Percentiles rank a stretch among this genome's conserved stretches.
These are phyloP conservation scores for Corymbia citriodora DNA, from an alignment of 441 rosid species.

Conservation along the genomic window DNA sequence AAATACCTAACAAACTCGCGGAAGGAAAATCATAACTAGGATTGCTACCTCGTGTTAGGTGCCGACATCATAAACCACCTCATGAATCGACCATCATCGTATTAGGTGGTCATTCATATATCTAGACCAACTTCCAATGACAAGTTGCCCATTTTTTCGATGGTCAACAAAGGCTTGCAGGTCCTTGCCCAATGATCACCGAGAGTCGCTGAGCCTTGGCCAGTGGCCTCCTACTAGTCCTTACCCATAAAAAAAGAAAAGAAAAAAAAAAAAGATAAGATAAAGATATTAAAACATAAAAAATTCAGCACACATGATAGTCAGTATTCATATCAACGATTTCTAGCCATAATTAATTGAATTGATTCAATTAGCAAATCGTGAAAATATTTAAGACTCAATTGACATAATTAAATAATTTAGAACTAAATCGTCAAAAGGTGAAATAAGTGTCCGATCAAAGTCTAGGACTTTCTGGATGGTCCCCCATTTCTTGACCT, in stretches of 20 bases:
- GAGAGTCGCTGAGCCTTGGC: background rate
- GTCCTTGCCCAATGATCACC: background rate
- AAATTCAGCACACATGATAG: too few relatives aligned
- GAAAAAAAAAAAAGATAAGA: too few relatives aligned
- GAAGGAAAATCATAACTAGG: background rate
- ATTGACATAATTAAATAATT: too few relatives aligned
- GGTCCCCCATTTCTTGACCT: background rate
- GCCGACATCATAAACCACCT: background rate
- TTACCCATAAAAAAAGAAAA: too few relatives aligned
- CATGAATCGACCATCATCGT: background rate
- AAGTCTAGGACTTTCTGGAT: too few relatives aligned
- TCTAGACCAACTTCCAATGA: background rate
- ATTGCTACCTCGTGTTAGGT: background rate
- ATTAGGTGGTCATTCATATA: background rate
- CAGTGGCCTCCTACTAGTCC: background rate
- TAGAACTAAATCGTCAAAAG: too few relatives aligned
- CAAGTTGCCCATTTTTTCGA: background rate
- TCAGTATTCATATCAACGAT: fast-evolving
- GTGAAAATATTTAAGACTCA: fast-evolving
- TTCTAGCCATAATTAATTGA: fast-evolving
- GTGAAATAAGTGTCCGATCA: too few relatives aligned
- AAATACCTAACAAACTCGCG: background rate
- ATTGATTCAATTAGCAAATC: fast-evolving
- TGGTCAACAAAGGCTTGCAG: background rate
- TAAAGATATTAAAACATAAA: too few relatives aligned